phyloP scores from a whole-genome alignment of 305 asterid genomes.

The Andrographis paniculata region DNA sequence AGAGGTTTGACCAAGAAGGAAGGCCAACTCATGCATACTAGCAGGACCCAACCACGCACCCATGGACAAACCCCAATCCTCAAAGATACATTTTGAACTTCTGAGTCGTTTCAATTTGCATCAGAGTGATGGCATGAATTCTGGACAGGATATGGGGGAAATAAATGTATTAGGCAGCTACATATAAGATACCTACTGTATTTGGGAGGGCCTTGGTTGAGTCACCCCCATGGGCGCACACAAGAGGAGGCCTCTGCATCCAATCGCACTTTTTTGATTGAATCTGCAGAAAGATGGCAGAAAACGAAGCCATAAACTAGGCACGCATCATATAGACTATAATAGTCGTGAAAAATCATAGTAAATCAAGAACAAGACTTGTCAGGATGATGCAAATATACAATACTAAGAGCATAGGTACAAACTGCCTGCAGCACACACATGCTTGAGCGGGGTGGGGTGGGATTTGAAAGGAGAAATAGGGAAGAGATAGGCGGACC shows the following conservation, averaged over 20 bases:
- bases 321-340: not conserved
- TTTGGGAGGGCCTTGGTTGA: slow-evolving; percentile 86
- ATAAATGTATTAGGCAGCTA: slow-evolving; percentile 16
- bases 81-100: not conserved
- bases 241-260: slow-evolving; percentile 72
- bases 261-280: slow-evolving; percentile 65
- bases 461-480: not conserved
- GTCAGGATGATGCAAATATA: too few relatives aligned
- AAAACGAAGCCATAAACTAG: not conserved
- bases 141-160: slow-evolving; percentile 7
- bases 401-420: not conserved
- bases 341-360: too few relatives aligned
- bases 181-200: slow-evolving; percentile 46
- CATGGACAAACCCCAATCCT: not conserved
- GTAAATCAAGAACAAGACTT: too few relatives aligned
- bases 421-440: too few relatives aligned
- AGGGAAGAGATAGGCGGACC: slow-evolving; percentile 27
- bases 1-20: not conserved
- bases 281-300: slow-evolving; percentile 37
- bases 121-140: slow-evolving; percentile 2
- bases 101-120: not conserved
- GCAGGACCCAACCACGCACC: slow-evolving; percentile 5
- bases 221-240: slow-evolving; percentile 99
- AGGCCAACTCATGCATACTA: not conserved
- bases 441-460: slow-evolving; percentile 7